Percentiles rank a stretch among this genome's conserved stretches.
phyloP scores from a whole-genome alignment of 768 basidiomycete species.

The Lentinula raphanica region DNA sequence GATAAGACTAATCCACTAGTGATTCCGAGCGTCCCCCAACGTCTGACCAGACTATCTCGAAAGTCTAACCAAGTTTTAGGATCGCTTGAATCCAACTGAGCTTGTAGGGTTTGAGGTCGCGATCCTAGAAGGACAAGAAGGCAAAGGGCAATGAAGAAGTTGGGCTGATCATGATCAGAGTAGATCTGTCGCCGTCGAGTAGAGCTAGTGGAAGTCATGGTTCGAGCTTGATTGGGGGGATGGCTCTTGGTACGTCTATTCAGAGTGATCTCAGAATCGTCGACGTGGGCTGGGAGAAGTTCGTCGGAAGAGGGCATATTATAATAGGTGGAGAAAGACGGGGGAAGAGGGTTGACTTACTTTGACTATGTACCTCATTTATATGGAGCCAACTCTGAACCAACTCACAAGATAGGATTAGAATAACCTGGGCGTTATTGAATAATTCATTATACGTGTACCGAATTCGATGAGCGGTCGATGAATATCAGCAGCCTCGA shows the following conservation, averaged over 20 bases:
- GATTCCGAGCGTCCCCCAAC: conserved; percentile 12
- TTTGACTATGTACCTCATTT: too few species aligned
- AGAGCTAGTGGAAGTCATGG: background rate
- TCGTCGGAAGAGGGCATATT: background rate
- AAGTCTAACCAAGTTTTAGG: conserved; percentile 8
- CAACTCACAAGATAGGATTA: background rate
- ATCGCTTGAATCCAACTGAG: conserved; percentile 8
- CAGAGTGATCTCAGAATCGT: background rate
- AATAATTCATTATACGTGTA: too few species aligned
- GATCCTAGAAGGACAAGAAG: conserved; percentile 10
- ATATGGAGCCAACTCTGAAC: too few species aligned
- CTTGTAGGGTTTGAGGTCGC: conserved; percentile 8
- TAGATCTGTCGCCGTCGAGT: background rate
- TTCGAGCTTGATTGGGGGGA: background rate
- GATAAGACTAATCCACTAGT: conserved; percentile 11
- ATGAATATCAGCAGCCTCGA: too few species aligned
- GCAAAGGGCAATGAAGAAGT: conserved; percentile 6
- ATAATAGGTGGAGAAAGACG: background rate
- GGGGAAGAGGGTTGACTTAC: too few species aligned
- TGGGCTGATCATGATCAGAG: background rate
- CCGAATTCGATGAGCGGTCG: too few species aligned
- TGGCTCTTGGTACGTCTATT: background rate
- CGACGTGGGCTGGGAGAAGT: background rate
- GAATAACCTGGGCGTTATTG: background rate
- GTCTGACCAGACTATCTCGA: conserved; percentile 10